phyloP scores from a whole-genome alignment of 805 yeast genomes.

The Lipomyces anomalus region DNA sequence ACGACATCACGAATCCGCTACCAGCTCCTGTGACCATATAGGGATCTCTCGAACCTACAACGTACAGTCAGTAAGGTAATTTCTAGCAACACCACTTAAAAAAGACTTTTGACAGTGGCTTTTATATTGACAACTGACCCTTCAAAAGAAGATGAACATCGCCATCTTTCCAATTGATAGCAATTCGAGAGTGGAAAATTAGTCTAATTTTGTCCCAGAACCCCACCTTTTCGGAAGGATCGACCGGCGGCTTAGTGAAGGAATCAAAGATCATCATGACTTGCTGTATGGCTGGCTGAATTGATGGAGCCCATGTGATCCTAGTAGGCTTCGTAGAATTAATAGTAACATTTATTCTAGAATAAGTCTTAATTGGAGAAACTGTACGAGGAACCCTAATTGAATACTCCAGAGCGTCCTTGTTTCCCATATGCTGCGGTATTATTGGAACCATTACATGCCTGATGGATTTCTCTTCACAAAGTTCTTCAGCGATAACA shows the following conservation, averaged over 20 bases:
- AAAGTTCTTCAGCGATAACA: constrained; percentile 61
- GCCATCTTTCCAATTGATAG: constrained; percentile 39
- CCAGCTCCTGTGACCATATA: constrained; percentile 59
- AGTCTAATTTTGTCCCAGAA: constrained; percentile 87
- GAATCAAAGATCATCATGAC: constrained; percentile 71
- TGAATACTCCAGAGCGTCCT: constrained; percentile 37
- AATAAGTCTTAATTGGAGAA: constrained; percentile 65
- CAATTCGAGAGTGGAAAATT: constrained; percentile 65
- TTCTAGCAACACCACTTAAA: too few relatives aligned
- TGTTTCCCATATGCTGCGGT: constrained; percentile 31
- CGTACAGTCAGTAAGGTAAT: constrained; percentile 57
- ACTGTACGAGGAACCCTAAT: constrained; percentile 68
- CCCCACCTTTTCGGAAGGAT: constrained; percentile 78
- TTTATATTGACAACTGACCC: constrained; percentile 13
- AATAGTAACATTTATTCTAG: constrained; percentile 53
- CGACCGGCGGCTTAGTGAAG: constrained; percentile 84
- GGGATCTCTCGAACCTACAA: constrained; percentile 76
- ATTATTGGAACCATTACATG: constrained; percentile 58
- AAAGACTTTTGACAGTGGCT: constrained; percentile 29
- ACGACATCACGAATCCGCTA: constrained; percentile 73
- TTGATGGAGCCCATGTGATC: constrained; percentile 78
- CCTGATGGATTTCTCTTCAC: constrained; percentile 50
- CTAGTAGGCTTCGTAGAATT: constrained; percentile 54
- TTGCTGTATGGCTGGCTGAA: constrained; percentile 78
- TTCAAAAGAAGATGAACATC: constrained; percentile 35